Evolutionary conservation across 2,329 filamentous ascomycete species (phyloP).

Genomic region (Saccharata proteae): DNA sequence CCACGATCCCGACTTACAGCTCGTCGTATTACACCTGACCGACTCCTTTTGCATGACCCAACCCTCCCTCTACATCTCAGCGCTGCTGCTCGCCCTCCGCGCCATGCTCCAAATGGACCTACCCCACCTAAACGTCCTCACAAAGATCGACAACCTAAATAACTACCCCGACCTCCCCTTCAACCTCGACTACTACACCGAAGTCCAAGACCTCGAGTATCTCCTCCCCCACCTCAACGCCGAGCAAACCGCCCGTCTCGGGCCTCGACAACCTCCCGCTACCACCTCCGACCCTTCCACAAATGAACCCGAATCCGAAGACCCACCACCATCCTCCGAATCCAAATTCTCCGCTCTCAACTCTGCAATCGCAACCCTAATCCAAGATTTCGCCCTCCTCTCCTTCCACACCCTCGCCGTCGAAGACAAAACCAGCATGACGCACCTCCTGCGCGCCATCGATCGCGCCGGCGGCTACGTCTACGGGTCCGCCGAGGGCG

Average conservation of each 20-base stretch:
- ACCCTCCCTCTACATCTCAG: slow-evolving; percentile 89
- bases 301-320: slow-evolving; percentile 4
- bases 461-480: slow-evolving; percentile 88
- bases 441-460: slow-evolving; percentile 75
- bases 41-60: slow-evolving; percentile 90
- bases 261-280: too few species aligned
- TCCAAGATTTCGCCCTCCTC: slow-evolving; percentile 83
- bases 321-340: slow-evolving; percentile 12
- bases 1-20: slow-evolving; percentile 46
- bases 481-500: slow-evolving; percentile 74
- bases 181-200: slow-evolving; percentile 94
- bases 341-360: slow-evolving; percentile 75
- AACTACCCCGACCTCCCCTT: slow-evolving; percentile 81
- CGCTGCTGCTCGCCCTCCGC: slow-evolving; percentile 79
- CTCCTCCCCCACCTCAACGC: slow-evolving; percentile 68
- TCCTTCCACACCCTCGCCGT: slow-evolving; percentile 88
- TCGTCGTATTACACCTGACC: slow-evolving; percentile 85
- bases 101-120: slow-evolving; percentile 98
- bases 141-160: slow-evolving; percentile 90
- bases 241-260: slow-evolving; percentile 42
- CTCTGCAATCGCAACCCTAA: slow-evolving; percentile 70
- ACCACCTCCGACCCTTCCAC: not conserved
- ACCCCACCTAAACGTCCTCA: slow-evolving; percentile 88
- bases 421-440: slow-evolving; percentile 96
- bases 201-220: slow-evolving; percentile 85